These are phyloP conservation scores for Trichocomaceae sp. DNA, from an alignment of 2,329 filamentous ascomycete species.

Conservation along the genomic window DNA sequence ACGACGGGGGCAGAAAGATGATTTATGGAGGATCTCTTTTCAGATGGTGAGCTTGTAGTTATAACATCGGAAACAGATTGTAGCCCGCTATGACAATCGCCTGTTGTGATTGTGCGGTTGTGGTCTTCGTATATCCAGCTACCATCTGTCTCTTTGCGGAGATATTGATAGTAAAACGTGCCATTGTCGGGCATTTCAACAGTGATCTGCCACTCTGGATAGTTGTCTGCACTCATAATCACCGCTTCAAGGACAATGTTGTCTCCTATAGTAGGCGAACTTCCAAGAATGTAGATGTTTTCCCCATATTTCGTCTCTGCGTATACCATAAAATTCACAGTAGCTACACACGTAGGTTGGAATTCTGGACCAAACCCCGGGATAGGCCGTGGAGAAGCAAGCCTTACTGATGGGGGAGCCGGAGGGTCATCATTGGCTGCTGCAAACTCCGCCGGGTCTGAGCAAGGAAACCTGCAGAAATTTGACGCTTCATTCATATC, in stretches of 20 bases:
- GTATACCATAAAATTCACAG: conserved; percentile 4
- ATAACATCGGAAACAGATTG: conserved; percentile 11
- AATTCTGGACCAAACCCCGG: conserved; percentile 64
- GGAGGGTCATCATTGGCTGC: conserved; percentile 46
- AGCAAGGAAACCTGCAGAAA: conserved; percentile 52
- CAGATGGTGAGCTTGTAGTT: conserved; percentile 5
- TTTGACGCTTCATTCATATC: conserved; percentile 59
- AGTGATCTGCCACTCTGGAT: conserved; percentile 12
- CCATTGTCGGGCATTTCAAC: conserved; percentile 12
- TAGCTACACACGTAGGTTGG: conserved; percentile 46
- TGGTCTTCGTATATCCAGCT: conserved; percentile 12
- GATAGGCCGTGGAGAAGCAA: conserved; percentile 58
- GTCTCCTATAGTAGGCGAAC: conserved; percentile 7
- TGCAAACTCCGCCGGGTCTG: conserved; percentile 48
- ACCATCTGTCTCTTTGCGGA: conserved; percentile 10
- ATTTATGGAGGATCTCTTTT: conserved; percentile 5
- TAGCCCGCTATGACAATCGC: conserved; percentile 9
- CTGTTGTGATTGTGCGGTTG: conserved; percentile 12
- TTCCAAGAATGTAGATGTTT: conserved; percentile 11
- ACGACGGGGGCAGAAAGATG: neutral
- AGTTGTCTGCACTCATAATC: conserved; percentile 8
- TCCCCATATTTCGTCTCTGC: conserved; percentile 10
- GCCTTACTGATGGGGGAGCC: conserved; percentile 54
- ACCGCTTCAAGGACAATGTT: conserved; percentile 3
- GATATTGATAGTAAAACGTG: conserved; percentile 15